Percentiles rank a stretch among this genome's conserved stretches.
Evolutionary conservation across 371 early-diverging fungal genomes (phyloP).

Genomic region (Mortierella sp.): DNA sequence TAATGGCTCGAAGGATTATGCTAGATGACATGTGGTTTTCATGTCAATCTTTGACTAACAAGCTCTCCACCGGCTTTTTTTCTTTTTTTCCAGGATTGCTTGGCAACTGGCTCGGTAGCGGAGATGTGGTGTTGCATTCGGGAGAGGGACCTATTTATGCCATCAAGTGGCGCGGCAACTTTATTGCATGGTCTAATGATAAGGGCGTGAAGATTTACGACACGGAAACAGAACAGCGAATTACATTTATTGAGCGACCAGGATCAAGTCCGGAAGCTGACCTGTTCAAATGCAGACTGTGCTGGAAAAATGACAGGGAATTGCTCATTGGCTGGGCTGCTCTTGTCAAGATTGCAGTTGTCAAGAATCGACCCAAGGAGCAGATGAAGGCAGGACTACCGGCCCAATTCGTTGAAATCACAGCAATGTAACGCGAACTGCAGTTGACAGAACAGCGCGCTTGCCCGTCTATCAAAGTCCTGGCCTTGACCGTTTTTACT

Average conservation of each 20-base stretch:
- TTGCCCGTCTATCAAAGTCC: not conserved
- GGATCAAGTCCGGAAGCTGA: slow-evolving; percentile 86
- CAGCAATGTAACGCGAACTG: slow-evolving; percentile 62
- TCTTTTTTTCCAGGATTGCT: slow-evolving; percentile 55
- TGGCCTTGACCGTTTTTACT: too few species aligned
- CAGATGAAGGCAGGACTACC: slow-evolving; percentile 55
- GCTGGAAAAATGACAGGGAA: slow-evolving; percentile 83
- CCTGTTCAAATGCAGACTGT: slow-evolving; percentile 84
- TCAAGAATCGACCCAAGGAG: slow-evolving; percentile 64
- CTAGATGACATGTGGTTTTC: not conserved
- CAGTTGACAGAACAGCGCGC: not conserved
- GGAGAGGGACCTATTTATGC: slow-evolving; percentile 91
- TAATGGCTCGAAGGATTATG: slow-evolving; percentile 5
- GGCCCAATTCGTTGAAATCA: slow-evolving; percentile 79
- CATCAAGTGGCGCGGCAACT: slow-evolving; percentile 83
- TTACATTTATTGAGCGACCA: slow-evolving; percentile 88
- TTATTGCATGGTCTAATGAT: slow-evolving; percentile 96
- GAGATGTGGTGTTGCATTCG: slow-evolving; percentile 78
- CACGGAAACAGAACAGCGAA: slow-evolving; percentile 70
- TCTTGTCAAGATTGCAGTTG: slow-evolving; percentile 82
- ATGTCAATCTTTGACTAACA: too few species aligned
- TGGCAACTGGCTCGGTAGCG: slow-evolving; percentile 58
- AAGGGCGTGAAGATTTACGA: slow-evolving; percentile 89
- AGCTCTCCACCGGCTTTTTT: not conserved
- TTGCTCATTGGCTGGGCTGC: slow-evolving; percentile 96